phyloP scores from a whole-genome alignment of 2,329 filamentous ascomycete genomes.

The Trichophyton rubrum region DNA sequence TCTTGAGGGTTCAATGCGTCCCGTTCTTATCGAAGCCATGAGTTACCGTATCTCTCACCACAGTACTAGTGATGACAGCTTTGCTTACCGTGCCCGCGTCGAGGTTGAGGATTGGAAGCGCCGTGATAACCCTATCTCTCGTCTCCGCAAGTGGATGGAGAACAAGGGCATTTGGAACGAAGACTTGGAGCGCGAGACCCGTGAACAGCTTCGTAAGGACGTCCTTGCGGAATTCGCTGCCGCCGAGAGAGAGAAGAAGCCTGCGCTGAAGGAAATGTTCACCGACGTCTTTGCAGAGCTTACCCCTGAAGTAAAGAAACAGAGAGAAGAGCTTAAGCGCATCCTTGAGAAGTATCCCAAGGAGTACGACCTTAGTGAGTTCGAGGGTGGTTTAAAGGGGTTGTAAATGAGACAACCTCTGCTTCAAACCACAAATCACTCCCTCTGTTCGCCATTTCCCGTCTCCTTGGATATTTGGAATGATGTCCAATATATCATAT shows the following conservation, averaged over 20 bases:
- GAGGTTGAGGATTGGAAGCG: conserved; percentile 94
- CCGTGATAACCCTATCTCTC: conserved; percentile 75
- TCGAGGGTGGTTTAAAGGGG: conserved; percentile 59
- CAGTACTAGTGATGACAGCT: conserved; percentile 92
- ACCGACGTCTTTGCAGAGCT: conserved; percentile 80
- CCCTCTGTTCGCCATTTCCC: neutral
- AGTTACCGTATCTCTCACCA: conserved; percentile 97
- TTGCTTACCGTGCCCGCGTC: conserved; percentile 82
- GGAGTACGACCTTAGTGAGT: conserved; percentile 74
- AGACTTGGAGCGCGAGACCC: conserved; percentile 59
- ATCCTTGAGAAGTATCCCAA: conserved; percentile 75
- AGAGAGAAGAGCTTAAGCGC: conserved; percentile 64
- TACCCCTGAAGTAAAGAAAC: conserved; percentile 62
- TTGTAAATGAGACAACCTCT: conserved; percentile 31
- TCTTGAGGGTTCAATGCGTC: conserved; percentile 64
- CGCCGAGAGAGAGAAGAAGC: conserved; percentile 47
- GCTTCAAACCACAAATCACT: neutral
- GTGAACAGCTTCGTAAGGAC: conserved; percentile 56
- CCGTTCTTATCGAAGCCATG: conserved; percentile 88
- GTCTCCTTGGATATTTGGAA: neutral
- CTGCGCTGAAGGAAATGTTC: conserved; percentile 49
- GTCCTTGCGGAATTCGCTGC: conserved; percentile 73
- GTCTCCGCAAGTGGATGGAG: conserved; percentile 85
- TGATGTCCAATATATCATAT: neutral
- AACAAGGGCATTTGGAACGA: conserved; percentile 73